Base-by-base conservation (phyloP, 805 yeast genomes). In the Yamadazyma sp. region DNA sequence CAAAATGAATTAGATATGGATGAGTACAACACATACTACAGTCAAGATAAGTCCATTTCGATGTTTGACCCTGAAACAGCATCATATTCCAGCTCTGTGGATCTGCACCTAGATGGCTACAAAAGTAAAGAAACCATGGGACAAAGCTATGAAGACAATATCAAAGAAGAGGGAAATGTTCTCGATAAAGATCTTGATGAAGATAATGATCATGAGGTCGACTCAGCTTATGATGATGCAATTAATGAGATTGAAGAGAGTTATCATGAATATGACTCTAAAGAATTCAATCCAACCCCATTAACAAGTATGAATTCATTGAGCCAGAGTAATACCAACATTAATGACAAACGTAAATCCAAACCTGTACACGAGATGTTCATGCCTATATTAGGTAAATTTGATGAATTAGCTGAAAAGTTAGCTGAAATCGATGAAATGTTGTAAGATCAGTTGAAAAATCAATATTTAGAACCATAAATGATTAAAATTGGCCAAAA, bases 361-460 rank as follows among this genome's bases (percentile, higher is more conserved):
- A 52, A 55, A 42, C 65, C 66, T 4, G 74, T 80, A 6, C 71
- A 69, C 30, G 70, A 69, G 15, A 62, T 79, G 53, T 81, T 79
- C 55, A 62, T 72, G 46, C 84, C 85, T 2, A 64, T 82, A 6
- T 61, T 80, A 32, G 67, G 68, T 16, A 73, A 72, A 36, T 61
- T 67, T 40, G 73, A 67, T 44, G 66, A 60, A 44, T 55, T 67
- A 39, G 69, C 70, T 2, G 67, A 62, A 33, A 61, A 58, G 42
- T 53, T 67, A 40, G 70, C 69, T 1, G 66, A 64, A 47, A 51
- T 67, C 13, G 56, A 55, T 27, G 57, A 45, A 7, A 36, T 55
- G 21, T 34, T 54, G 9, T 47, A 33, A 27, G 5, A 30, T 10
- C n/a, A 26, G n/a, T n/a, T n/a, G n/a, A n/a, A n/a, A n/a, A n/a